Evolutionary conservation across 2,329 filamentous ascomycete genomes (phyloP).

Genomic region (Amylocarpus encephaloides): DNA sequence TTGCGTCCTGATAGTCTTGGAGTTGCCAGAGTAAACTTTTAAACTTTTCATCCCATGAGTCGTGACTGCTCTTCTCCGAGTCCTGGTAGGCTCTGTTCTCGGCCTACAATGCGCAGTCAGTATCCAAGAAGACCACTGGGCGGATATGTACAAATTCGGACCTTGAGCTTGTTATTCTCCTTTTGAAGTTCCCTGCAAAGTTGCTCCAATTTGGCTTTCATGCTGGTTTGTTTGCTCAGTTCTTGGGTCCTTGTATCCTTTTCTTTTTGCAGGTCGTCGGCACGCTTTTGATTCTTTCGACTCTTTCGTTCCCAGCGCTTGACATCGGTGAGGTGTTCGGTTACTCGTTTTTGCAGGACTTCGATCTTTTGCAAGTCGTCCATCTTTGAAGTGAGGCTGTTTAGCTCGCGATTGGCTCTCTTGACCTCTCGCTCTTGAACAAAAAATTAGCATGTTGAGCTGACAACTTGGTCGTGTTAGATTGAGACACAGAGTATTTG

Average conservation of each 20-base stretch:
- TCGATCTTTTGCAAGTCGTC: slow-evolving; percentile 89
- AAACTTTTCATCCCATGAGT: slow-evolving; percentile 79
- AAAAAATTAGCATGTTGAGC: slow-evolving; percentile 8
- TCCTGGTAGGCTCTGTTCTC: slow-evolving; percentile 91
- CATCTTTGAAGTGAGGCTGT: slow-evolving; percentile 84
- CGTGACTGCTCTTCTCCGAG: slow-evolving; percentile 73
- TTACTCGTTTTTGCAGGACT: slow-evolving; percentile 81
- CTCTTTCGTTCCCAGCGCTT: slow-evolving; percentile 92
- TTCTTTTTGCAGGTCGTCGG: slow-evolving; percentile 92
- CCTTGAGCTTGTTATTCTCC: slow-evolving; percentile 98
- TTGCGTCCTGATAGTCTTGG: slow-evolving; percentile 81
- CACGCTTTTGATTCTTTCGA: slow-evolving; percentile 90
- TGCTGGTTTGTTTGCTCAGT: slow-evolving; percentile 78
- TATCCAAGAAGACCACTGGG: slow-evolving; percentile 10
- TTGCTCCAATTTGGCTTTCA: slow-evolving; percentile 97
- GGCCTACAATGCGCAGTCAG: slow-evolving; percentile 48
- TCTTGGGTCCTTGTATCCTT: slow-evolving; percentile 80
- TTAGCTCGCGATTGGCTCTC: slow-evolving; percentile 85
- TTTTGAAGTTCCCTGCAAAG: slow-evolving; percentile 88
- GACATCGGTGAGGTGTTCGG: slow-evolving; percentile 88
- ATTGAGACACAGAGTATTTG: neutral
- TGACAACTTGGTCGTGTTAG: neutral
- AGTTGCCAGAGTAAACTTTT: slow-evolving; percentile 75
- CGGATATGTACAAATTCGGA: slow-evolving; percentile 33
- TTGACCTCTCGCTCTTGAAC: slow-evolving; percentile 81